Evolutionary conservation across 345 rosid genomes (phyloP).

Genomic region (Psidium friedrichsthalianum): DNA sequence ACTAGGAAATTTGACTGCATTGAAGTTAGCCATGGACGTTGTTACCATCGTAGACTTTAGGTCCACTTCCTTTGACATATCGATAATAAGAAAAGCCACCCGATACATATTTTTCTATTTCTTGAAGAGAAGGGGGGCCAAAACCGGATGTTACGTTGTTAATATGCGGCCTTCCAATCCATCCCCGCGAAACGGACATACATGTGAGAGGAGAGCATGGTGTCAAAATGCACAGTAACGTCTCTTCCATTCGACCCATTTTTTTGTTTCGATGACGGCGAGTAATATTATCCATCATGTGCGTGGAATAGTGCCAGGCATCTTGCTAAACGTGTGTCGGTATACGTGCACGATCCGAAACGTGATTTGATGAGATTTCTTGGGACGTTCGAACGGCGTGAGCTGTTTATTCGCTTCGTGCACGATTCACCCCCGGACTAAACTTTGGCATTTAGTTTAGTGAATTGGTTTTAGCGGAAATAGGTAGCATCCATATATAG

Average conservation of each 20-base stretch:
- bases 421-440: background rate
- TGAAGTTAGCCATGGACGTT: background rate
- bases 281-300: background rate
- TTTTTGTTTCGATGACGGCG: background rate
- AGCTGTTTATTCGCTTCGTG: background rate
- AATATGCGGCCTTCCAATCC: background rate
- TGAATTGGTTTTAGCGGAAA: background rate
- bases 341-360: background rate
- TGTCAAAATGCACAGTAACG: accelerated
- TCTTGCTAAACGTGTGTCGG: background rate
- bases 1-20: background rate
- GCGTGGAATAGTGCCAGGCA: background rate
- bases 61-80: background rate
- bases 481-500: background rate
- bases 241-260: background rate
- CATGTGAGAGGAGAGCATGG: background rate
- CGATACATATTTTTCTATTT: background rate
- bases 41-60: accelerated
- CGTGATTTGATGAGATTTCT: background rate
- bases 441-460: background rate
- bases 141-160: background rate
- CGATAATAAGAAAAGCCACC: background rate
- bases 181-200: accelerated
- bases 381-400: accelerated
- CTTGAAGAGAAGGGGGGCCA: background rate